Evolutionary conservation across 108 stramenopile species (phyloP).

Genomic region (Aureococcus anophagefferens): DNA sequence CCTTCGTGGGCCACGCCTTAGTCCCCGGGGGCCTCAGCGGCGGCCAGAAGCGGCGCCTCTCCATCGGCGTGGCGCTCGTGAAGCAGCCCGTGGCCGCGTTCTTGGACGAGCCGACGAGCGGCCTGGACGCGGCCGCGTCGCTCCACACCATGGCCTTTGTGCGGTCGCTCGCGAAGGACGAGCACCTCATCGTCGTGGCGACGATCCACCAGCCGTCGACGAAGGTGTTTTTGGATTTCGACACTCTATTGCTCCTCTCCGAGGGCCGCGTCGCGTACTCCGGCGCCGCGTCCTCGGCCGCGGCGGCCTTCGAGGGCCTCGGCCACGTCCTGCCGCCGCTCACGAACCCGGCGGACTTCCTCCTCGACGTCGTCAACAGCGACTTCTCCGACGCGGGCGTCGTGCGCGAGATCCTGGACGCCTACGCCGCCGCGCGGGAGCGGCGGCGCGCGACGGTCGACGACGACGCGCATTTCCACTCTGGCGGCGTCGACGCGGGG

Average conservation of each 20-base stretch:
- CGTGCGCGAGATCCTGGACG: slow-evolving; percentile 27
- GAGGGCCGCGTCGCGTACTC: slow-evolving; percentile 37
- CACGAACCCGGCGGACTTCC: slow-evolving; percentile 37
- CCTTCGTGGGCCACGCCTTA: slow-evolving; percentile 51
- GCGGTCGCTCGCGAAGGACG: slow-evolving; percentile 34
- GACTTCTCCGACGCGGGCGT: slow-evolving; percentile 28
- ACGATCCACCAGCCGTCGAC: slow-evolving; percentile 59
- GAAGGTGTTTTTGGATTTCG: slow-evolving; percentile 43
- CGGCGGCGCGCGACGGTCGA: too few species aligned
- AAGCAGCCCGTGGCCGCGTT: slow-evolving; percentile 34
- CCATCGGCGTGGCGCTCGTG: slow-evolving; percentile 52
- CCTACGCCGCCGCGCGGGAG: too few species aligned
- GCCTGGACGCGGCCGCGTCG: slow-evolving; percentile 34
- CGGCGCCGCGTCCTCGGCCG: slow-evolving; percentile 28
- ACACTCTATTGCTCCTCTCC: slow-evolving; percentile 44
- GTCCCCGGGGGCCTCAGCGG: slow-evolving; percentile 56
- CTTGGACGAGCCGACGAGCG: slow-evolving; percentile 42
- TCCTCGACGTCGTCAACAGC: slow-evolving; percentile 37
- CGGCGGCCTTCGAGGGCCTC: slow-evolving; percentile 34
- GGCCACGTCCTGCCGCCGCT: slow-evolving; percentile 21
- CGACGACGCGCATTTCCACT: too few species aligned
- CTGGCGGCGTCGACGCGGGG: too few species aligned
- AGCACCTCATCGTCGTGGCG: slow-evolving; percentile 35
- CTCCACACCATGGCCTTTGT: slow-evolving; percentile 23
- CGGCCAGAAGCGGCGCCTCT: slow-evolving; percentile 64